These are phyloP conservation scores for Diaporthe citri DNA, from an alignment of 2,329 filamentous ascomycete genomes.

Conservation along the genomic window DNA sequence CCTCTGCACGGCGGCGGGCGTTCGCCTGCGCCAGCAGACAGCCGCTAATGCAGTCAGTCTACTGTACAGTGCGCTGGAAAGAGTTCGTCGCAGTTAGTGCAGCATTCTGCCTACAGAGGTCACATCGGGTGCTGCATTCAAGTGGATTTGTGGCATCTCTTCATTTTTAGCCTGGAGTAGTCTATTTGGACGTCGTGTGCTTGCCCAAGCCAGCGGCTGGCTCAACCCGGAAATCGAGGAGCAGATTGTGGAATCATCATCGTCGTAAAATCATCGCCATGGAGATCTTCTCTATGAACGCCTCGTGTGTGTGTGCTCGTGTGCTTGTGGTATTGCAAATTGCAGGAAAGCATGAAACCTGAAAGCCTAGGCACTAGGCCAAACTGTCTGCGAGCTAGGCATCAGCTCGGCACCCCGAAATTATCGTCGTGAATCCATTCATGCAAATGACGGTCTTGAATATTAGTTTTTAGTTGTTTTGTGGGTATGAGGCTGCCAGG, in stretches of 20 bases:
- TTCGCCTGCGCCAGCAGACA: not conserved
- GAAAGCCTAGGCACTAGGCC: constrained; percentile 10
- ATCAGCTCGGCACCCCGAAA: constrained; percentile 16
- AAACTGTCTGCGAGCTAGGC: not conserved
- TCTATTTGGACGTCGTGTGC: constrained; percentile 28
- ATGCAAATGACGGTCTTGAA: constrained; percentile 26
- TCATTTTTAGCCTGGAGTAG: not conserved
- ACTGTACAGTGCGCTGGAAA: not conserved
- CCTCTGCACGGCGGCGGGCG: not conserved
- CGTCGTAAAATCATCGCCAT: constrained; percentile 14
- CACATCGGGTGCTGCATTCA: constrained; percentile 15
- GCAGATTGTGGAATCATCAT: not conserved
- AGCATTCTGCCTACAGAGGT: not conserved
- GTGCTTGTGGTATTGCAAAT: not conserved
- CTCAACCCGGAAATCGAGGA: not conserved
- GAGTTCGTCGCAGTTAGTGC: not conserved
- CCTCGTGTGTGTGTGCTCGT: not conserved
- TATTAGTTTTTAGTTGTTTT: constrained; percentile 25
- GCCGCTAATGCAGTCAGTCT: constrained; percentile 2
- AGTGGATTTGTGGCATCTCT: not conserved
- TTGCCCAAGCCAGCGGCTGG: not conserved
- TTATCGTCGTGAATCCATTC: constrained; percentile 11
- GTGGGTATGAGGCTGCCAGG: not conserved
- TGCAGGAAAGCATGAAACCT: constrained; percentile 7
- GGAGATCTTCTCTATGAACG: constrained; percentile 10